Percentiles rank a stretch among this genome's conserved stretches.
These are phyloP conservation scores for Canavalia gladiata DNA, from an alignment of 306 rosid species.

Conservation along the genomic window DNA sequence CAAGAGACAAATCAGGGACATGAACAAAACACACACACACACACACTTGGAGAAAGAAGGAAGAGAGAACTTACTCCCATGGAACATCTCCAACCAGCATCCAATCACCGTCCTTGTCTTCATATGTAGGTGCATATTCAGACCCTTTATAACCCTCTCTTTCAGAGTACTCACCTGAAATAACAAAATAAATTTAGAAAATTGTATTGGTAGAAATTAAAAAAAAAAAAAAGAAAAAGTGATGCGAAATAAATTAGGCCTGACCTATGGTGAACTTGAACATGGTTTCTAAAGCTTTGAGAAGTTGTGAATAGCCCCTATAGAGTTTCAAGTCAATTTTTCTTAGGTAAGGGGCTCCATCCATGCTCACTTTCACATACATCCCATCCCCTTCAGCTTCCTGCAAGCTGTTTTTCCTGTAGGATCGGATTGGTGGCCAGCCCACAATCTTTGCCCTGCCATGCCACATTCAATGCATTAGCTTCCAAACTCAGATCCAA, in stretches of 20 bases:
- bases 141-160: slow-evolving; percentile 90
- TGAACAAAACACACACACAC: background rate
- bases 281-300: slow-evolving; percentile 70
- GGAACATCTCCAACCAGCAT: slow-evolving; percentile 96
- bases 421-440: slow-evolving; percentile 83
- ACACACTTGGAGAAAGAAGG: background rate
- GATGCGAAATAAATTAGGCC: background rate
- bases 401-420: slow-evolving; percentile 70
- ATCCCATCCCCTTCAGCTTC: slow-evolving; percentile 64
- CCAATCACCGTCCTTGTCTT: slow-evolving; percentile 90
- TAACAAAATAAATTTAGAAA: background rate
- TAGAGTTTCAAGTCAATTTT: slow-evolving; percentile 73
- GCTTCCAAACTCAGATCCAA: slow-evolving; percentile 16
- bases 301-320: slow-evolving; percentile 66
- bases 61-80: slow-evolving; percentile 69
- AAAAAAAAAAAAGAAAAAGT: too few species aligned
- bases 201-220: background rate
- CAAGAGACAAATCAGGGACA: background rate
- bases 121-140: slow-evolving; percentile 79
- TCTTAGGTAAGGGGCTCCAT: slow-evolving; percentile 89
- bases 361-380: slow-evolving; percentile 87
- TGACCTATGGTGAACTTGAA: slow-evolving; percentile 72
- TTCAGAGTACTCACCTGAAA: slow-evolving; percentile 73
- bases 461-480: slow-evolving; percentile 35
- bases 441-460: slow-evolving; percentile 81